phyloP scores from a whole-genome alignment of 495 filamentous ascomycete genomes.

The Aspergillus taichungensis region DNA sequence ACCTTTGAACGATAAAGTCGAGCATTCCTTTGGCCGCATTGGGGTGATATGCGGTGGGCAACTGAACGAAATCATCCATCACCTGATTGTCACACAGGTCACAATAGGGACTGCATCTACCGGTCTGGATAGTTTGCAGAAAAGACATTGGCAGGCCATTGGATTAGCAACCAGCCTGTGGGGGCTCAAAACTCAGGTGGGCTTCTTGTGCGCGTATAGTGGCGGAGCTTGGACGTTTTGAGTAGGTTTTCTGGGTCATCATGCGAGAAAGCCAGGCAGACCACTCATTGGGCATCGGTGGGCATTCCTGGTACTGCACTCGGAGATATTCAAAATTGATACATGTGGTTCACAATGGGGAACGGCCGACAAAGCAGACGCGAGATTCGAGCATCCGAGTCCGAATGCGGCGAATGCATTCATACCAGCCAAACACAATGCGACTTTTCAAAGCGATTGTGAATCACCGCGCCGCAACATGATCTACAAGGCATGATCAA shows the following conservation, averaged over 20 bases:
- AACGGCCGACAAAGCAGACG: no score
- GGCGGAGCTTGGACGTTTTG: slow-evolving; percentile 5
- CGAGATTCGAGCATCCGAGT: no score
- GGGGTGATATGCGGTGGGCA: background rate
- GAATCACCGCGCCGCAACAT: no score
- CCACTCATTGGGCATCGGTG: background rate
- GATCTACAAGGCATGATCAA: no score
- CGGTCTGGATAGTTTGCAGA: background rate
- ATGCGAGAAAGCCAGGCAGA: background rate
- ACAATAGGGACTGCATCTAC: slow-evolving; percentile 7
- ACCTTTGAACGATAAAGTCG: background rate
- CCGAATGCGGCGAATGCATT: no score
- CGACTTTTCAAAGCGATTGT: no score
- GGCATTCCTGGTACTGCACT: background rate
- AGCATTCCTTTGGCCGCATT: slow-evolving; percentile 1
- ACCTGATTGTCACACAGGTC: background rate
- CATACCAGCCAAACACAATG: no score
- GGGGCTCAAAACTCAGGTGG: no score
- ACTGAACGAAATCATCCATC: slow-evolving; percentile 4
- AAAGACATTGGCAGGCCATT: background rate
- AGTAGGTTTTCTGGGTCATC: background rate
- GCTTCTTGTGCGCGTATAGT: background rate
- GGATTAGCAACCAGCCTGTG: background rate
- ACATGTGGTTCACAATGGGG: no score
- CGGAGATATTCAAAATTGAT: background rate